phyloP scores from a whole-genome alignment of 768 basidiomycete species.

The Termitomyces sp. region DNA sequence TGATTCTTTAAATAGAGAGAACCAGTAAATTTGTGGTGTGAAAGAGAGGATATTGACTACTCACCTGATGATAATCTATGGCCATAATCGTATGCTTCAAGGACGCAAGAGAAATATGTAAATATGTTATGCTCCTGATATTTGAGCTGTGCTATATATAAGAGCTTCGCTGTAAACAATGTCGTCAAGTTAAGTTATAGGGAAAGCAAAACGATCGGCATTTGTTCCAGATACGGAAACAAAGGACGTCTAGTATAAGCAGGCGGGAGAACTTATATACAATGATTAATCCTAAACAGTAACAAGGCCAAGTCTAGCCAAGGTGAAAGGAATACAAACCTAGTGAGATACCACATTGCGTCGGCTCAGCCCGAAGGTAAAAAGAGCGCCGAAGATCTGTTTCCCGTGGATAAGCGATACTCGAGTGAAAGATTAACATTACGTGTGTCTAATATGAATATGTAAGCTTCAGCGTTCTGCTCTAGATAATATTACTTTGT shows the following conservation, averaged over 20 bases:
- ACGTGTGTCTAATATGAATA: no score
- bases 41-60: background rate
- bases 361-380: background rate
- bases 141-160: background rate
- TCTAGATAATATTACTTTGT: no score
- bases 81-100: background rate
- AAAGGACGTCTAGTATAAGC: background rate
- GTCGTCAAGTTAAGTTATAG: background rate
- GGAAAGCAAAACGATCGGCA: background rate
- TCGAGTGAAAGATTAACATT: no score
- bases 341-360: background rate
- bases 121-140: background rate
- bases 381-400: background rate
- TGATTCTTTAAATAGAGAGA: background rate
- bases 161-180: background rate
- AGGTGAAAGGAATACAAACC: background rate
- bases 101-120: no score
- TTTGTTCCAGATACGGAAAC: conserved; percentile 1
- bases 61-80: background rate
- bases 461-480: no score
- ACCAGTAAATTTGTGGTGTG: no score
- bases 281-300: background rate
- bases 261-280: no score
- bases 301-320: background rate
- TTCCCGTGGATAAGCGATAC: no score